Conservation (phyloP, 768 basidiomycete species). For the Amanita pseudoporphyria region DNA sequence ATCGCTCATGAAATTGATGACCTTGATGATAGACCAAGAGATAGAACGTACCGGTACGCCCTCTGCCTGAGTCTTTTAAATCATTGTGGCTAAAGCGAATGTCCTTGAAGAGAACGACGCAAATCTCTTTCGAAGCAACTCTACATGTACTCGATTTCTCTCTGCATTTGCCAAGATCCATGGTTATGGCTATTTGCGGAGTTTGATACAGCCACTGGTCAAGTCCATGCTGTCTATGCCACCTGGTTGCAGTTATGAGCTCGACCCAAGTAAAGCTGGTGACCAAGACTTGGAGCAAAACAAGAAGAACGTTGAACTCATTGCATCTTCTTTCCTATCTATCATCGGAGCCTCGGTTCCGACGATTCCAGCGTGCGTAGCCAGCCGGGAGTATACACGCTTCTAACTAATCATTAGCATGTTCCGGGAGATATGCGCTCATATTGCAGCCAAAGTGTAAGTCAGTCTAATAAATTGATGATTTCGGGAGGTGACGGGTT, state of each 20-base stretch:
- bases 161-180: slow-evolving; percentile 84
- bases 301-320: slow-evolving; percentile 56
- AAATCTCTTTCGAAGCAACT: slow-evolving; percentile 81
- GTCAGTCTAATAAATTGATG: slow-evolving; percentile 16
- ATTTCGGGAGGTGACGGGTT: no score
- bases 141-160: slow-evolving; percentile 78
- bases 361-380: slow-evolving; percentile 62
- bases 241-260: slow-evolving; percentile 62
- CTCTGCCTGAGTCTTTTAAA: neutral
- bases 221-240: slow-evolving; percentile 67
- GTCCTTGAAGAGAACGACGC: slow-evolving; percentile 57
- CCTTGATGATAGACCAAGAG: slow-evolving; percentile 80
- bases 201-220: slow-evolving; percentile 68
- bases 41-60: slow-evolving; percentile 61
- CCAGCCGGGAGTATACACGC: neutral
- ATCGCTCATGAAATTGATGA: slow-evolving; percentile 63
- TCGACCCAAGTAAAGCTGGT: slow-evolving; percentile 56
- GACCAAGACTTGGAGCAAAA: slow-evolving; percentile 61
- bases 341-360: slow-evolving; percentile 64
- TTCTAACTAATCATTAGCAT: slow-evolving; percentile 36
- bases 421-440: slow-evolving; percentile 79
- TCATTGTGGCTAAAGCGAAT: slow-evolving; percentile 1
- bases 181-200: slow-evolving; percentile 86
- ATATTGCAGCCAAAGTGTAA: slow-evolving; percentile 73
- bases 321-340: slow-evolving; percentile 67